Percentiles rank a stretch among this genome's conserved stretches.
Evolutionary conservation across 2,329 filamentous ascomycete species (phyloP).

Genomic region (Xylaria digitata): DNA sequence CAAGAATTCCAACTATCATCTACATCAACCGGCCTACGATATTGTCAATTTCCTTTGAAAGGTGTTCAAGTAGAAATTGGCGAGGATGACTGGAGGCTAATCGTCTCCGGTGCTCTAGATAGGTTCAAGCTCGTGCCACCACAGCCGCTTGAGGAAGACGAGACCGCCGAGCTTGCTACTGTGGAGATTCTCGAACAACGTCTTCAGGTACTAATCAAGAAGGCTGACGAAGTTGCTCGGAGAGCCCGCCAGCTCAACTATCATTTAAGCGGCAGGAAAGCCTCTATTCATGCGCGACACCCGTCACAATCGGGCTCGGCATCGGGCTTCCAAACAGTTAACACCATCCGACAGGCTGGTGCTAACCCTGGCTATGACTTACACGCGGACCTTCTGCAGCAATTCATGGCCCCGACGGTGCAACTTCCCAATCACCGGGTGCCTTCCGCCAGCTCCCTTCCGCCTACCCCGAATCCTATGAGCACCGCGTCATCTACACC

Average conservation of each 20-base stretch:
- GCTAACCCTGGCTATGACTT: conserved; percentile 58
- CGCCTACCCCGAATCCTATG: conserved; percentile 48
- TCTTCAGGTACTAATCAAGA: conserved; percentile 79
- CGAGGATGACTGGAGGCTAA: conserved; percentile 88
- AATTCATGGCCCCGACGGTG: conserved; percentile 57
- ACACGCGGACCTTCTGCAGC: conserved; percentile 66
- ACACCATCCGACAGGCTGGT: conserved; percentile 47
- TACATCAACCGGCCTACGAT: conserved; percentile 73
- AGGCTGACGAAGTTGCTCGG: conserved; percentile 77
- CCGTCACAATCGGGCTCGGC: conserved; percentile 54
- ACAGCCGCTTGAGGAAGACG: conserved; percentile 85
- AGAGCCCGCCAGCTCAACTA: conserved; percentile 82
- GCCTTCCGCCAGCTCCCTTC: conserved; percentile 47
- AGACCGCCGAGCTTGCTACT: conserved; percentile 84
- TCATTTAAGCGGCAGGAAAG: conserved; percentile 77
- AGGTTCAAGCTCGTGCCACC: conserved; percentile 77
- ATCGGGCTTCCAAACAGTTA: conserved; percentile 53
- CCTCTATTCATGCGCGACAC: conserved; percentile 75
- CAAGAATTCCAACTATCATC: conserved; percentile 80
- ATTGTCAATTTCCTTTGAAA: conserved; percentile 85
- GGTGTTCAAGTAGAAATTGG: conserved; percentile 85
- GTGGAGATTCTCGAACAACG: conserved; percentile 86
- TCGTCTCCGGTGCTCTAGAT: conserved; percentile 84
- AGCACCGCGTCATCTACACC: conserved; percentile 47
- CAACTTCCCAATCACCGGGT: conserved; percentile 44